Evolutionary conservation across 176 grass and related monocot species (phyloP), one percentile per base, ranked within the genome.

Genomic region (Carex cristatella): DNA sequence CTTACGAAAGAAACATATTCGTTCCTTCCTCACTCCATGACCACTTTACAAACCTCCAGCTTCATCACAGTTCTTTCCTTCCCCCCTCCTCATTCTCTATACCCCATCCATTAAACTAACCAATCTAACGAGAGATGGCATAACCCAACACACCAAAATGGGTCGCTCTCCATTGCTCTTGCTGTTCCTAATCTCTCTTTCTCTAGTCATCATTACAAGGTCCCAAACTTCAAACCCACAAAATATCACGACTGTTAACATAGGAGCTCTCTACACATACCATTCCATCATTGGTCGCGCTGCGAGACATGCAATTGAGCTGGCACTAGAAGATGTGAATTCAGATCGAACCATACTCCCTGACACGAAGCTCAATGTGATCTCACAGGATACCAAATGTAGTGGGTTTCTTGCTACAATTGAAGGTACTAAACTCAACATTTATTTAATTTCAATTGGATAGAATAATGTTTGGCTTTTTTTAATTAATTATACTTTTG

Each of bases 311-410:
- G 94, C 90, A 75, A 91, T 94, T 65, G 84, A 97, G 61, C 74
- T 92, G 66, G 94, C 92, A 53, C 79, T 91, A 49, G 90, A 90
- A 48, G 94, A 97, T 57, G 90, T 97, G 84, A 97, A 97, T 69
- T 87, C 85, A 0, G 92, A 97, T 83, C 15, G 15, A 38, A 55
- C 79, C 46, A 83, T 97, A 18, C 92, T 97, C 42, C 76, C 90
- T 1, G 86, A 89, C 32, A 94, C 92, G 3, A 88, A 2, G 15
- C 87, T 97, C 37, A 90, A 65, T 32, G 30, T 97, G 40, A 63
- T 90, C 19, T 23, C 65, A 9, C 94, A 92, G 78, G 94, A 97
- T 83, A 97, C 94, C 70, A 92, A 92, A 18, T 97, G 94, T 85
- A 97, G 92, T 78, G 90, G 92, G 0, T 97, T 97, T 85, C 44